phyloP scores from a whole-genome alignment of 495 filamentous ascomycete species.

The Letharia lupina region DNA sequence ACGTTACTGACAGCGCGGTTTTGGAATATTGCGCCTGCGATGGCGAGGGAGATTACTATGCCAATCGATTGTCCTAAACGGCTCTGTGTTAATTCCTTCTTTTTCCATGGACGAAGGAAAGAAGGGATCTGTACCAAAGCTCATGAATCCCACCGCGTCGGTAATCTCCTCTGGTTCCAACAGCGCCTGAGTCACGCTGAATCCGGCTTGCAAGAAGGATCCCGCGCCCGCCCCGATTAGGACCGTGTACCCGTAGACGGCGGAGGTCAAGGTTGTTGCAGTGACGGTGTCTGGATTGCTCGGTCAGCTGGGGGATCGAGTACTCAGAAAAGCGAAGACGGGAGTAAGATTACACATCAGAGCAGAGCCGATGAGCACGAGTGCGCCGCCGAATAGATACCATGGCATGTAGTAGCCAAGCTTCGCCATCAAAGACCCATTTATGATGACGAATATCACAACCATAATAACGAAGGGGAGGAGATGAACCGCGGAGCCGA shows the following conservation, averaged over 20 bases:
- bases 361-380: slow-evolving; percentile 42
- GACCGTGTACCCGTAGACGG: slow-evolving; percentile 43
- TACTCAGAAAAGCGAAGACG: too few species aligned
- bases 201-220: slow-evolving; percentile 41
- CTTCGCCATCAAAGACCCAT: slow-evolving; percentile 45
- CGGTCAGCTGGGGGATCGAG: too few species aligned
- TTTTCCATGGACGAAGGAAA: too few species aligned
- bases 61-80: background rate
- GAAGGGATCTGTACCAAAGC: too few species aligned
- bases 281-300: slow-evolving; percentile 31
- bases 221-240: slow-evolving; percentile 43
- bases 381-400: slow-evolving; percentile 42
- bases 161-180: slow-evolving; percentile 33
- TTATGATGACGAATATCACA: slow-evolving; percentile 40
- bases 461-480: slow-evolving; percentile 49
- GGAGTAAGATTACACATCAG: slow-evolving; percentile 32
- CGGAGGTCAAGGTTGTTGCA: slow-evolving; percentile 26
- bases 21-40: background rate
- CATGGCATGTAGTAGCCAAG: slow-evolving; percentile 52
- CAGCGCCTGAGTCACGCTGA: slow-evolving; percentile 46
- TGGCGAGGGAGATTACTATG: background rate
- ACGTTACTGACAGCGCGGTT: background rate
- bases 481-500: slow-evolving; percentile 45
- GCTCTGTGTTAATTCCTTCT: too few species aligned
- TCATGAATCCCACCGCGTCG: slow-evolving; percentile 44